Evolutionary conservation across 179 eudicot genomes (phyloP).

Genomic region (Camellia oleifera): DNA sequence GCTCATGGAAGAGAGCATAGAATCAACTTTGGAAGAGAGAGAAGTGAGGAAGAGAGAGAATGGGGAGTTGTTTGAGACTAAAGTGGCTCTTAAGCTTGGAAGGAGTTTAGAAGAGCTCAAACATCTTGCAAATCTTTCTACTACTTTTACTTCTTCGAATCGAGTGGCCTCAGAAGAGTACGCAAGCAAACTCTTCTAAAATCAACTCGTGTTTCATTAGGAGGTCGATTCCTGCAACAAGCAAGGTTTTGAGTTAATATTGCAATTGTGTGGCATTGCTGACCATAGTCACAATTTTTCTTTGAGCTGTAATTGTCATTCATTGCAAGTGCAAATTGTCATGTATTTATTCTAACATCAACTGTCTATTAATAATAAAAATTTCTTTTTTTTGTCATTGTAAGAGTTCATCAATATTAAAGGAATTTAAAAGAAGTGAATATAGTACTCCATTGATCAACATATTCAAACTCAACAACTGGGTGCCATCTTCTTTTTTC

Average conservation of each 20-base stretch:
- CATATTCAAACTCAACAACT: too few species aligned
- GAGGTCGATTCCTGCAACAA: too few species aligned
- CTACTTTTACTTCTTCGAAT: neutral
- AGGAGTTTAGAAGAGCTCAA: constrained; percentile 11
- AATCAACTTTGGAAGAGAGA: constrained; percentile 4
- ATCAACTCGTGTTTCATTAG: too few species aligned
- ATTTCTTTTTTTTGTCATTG: neutral
- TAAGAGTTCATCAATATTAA: neutral
- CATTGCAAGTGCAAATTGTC: neutral
- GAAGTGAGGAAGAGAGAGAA: constrained; percentile 6
- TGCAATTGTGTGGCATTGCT: too few species aligned
- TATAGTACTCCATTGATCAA: too few species aligned
- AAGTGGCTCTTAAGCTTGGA: constrained; percentile 17
- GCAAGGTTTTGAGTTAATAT: neutral
- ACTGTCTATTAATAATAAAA: too few species aligned
- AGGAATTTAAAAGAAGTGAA: too few species aligned
- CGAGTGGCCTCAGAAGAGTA: neutral
- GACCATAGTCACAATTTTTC: too few species aligned
- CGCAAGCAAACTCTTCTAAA: constrained; percentile 12
- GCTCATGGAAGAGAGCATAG: constrained; percentile 20
- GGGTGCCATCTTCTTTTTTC: too few species aligned
- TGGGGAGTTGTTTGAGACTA: constrained; percentile 13
- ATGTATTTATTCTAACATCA: neutral
- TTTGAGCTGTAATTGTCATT: neutral
- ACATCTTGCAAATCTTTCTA: neutral